Evolutionary conservation across 2,329 filamentous ascomycete genomes (phyloP), one percentile per base, ranked within the genome.

Genomic region (Aspergillus candidus): DNA sequence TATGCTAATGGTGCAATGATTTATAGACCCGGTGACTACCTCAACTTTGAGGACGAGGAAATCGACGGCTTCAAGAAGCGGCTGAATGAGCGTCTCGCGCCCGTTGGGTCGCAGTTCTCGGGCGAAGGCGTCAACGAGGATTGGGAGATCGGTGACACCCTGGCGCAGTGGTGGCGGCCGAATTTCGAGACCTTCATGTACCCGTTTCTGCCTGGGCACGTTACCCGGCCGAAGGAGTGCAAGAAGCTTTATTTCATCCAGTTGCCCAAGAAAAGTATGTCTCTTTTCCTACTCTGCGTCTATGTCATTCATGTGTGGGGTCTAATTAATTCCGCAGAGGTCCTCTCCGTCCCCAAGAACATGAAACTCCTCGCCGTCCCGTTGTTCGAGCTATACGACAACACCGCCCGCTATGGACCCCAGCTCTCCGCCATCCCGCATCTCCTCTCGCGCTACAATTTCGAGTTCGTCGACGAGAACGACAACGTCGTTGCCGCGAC

Each of bases 141-240:
- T 62, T 98, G 93, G 93, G 79, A 94, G 66, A 82, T 98, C 56
- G 88, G 87, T 57, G 93, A 97, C 66, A 95, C 90, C 38, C 77
- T 98, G 44, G 91, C 93, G 42, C 90, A 96, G 72, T 98, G 93
- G 93, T 98, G 91, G 89, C 79, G 93, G 46, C 93, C 93, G 42
- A 98, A 97, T 74, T 96, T 97, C 65, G 93, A 98, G 75, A 97
- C 93, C 2, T 97, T 97, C 76, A 96, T 98, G 89, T 98, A 98
- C 66, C 93, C 93, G 1, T 98, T 96, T 69, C 84, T 97, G 45
- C 93, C 93, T 6, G 88, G 90, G 13, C 93, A 98, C 71, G 88
- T 96, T 50, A 96, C 91, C 13, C 78, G 93, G 41, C 93, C 93
- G 6, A 98, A 98, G 74, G 93, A 98, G 73, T 95, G 91, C 74